A percentile compares a stretch with the other conserved stretches of the same genome.
phyloP scores from a whole-genome alignment of 2,329 filamentous ascomycete genomes.

The Penicillium rolfsii region DNA sequence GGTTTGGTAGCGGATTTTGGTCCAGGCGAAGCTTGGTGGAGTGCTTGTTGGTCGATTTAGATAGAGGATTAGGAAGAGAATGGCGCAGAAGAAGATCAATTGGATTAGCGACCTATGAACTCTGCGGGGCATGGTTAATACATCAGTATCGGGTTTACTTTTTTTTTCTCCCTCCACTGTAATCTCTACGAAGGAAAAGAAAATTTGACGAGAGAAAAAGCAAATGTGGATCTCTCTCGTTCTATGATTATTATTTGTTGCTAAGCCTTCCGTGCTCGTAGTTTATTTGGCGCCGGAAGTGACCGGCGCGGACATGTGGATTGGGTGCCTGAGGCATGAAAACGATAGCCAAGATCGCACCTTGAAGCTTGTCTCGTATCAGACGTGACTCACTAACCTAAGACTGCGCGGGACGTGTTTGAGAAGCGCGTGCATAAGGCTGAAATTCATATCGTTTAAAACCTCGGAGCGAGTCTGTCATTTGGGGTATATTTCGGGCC shows the following conservation, averaged over 20 bases:
- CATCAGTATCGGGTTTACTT: background rate
- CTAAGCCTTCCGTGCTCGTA: background rate
- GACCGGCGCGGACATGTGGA: conserved; percentile 1
- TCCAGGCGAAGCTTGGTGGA: conserved; percentile 45
- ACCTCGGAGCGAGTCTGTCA: background rate
- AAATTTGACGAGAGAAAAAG: background rate
- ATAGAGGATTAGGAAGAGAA: conserved; percentile 44
- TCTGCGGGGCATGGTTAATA: conserved; percentile 40
- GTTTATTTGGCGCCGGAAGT: conserved; percentile 8
- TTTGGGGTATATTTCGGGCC: background rate
- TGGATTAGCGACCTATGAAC: conserved; percentile 42
- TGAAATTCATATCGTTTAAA: background rate
- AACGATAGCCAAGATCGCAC: background rate
- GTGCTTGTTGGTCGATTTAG: conserved; percentile 40
- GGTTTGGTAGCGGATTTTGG: conserved; percentile 48
- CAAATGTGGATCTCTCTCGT: background rate
- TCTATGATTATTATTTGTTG: background rate
- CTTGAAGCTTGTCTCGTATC: conserved; percentile 3
- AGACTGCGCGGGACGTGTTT: background rate
- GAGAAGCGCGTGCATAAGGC: background rate
- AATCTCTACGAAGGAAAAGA: background rate
- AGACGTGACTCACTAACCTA: conserved; percentile 2
- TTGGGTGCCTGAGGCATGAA: background rate
- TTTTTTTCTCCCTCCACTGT: background rate
- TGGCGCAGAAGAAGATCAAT: conserved; percentile 38